Base-by-base conservation (phyloP, 768 basidiomycete genomes). In the Postia placenta region DNA sequence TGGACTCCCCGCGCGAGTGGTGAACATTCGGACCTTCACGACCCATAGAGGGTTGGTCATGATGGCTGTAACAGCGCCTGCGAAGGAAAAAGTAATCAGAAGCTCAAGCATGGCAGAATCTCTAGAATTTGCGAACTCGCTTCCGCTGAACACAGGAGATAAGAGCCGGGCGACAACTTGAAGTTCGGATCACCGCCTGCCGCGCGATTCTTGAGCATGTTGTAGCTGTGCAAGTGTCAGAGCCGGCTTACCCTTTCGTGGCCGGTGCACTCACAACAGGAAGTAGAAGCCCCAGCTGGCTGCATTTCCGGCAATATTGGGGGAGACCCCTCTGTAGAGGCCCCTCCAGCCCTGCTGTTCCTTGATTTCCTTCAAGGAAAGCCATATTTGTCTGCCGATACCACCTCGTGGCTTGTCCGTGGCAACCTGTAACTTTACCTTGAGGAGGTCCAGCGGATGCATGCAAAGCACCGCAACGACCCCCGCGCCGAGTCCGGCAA, bases 1-100 rank as follows among this genome's bases (percentile, higher is more conserved):
- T 7, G 87, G 81, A 36, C 84, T 79, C 48, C 78, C 74, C 24
- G 77, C 65, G 9, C 69, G 70, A 1, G 92, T 86, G 1, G 93
- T 92, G 63, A 96, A 99, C 83, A 97, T 93, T 51, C 96, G 82
- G 7, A 96, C 94, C 71, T 95, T 89, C 48, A 98, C 87, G 12
- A 98, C 87, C 95, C 95, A 98, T 57, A 97, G 81, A 0, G 95
- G 96, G 66, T 99, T 98, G 5, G 95, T 99, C 63, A 96, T 76
- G 60, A 98, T 71, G 0, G 96, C 93, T 3, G 94, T 96, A 15
- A 82, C 83, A 11, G 94, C 89, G 71, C 95, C 95, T 98, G 49
- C 15, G 48, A 46, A 54, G 12, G 25, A 30, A 45, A 52, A 50
- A 27, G 47, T 46, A 22, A 26, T 39, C 42, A 49, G 48, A 36